Evolutionary conservation across 345 rosid genomes (phyloP).

Genomic region (Linum lewisii): DNA sequence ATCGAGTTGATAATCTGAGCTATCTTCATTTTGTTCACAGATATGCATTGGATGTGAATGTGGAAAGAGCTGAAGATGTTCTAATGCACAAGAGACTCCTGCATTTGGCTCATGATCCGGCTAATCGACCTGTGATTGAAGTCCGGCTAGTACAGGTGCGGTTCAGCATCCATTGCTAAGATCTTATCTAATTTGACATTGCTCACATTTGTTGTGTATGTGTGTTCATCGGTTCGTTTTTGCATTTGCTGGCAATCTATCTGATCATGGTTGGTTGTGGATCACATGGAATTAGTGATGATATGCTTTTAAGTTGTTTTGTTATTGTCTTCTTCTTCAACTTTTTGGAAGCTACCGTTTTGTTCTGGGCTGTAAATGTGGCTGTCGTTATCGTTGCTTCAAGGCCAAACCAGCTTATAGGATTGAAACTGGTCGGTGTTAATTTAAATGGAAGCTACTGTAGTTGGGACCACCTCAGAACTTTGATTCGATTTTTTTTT

Average conservation of each 20-base stretch:
- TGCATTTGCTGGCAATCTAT: neutral
- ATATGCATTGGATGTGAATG: slow-evolving; percentile 9
- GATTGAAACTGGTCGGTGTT: neutral
- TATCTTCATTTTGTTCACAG: slow-evolving; percentile 6
- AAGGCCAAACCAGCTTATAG: neutral
- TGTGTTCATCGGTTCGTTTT: neutral
- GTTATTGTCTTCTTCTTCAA: neutral
- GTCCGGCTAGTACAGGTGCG: slow-evolving; percentile 6
- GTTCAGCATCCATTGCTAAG: neutral
- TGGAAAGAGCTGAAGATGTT: slow-evolving; percentile 9
- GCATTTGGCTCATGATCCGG: slow-evolving; percentile 1
- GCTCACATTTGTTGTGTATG: too few relatives aligned
- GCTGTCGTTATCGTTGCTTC: neutral
- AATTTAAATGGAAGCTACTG: neutral
- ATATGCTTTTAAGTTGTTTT: neutral
- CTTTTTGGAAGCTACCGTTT: neutral
- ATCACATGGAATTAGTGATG: neutral
- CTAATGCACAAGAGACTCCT: slow-evolving; percentile 8
- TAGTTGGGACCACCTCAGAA: neutral
- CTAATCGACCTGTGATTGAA: neutral
- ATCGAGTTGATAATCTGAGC: neutral
- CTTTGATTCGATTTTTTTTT: neutral
- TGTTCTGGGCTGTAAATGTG: neutral
- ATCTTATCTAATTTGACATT: neutral
- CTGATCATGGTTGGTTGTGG: neutral